phyloP scores from a whole-genome alignment of 78 protist species.

The Parvularia atlantis region DNA sequence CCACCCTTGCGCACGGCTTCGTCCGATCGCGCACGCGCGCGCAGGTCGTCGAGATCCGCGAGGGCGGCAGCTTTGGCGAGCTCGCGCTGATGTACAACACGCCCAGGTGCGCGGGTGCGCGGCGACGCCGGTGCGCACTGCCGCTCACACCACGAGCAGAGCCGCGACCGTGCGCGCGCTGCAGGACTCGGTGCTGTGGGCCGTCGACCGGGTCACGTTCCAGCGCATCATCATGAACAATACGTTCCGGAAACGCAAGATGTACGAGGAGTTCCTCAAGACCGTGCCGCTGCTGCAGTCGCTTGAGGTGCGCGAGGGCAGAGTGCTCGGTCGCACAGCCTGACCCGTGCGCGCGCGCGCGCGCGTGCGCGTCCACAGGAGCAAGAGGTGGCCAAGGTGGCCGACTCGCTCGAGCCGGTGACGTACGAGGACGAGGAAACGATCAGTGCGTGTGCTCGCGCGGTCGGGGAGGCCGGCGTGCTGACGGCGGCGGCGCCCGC shows the following conservation, averaged over 20 bases:
- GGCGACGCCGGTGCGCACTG: not conserved
- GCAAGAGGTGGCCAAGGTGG: conserved; percentile 20
- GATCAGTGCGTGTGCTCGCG: conserved; percentile 16
- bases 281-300: conserved; percentile 43
- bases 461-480: no score
- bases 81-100: conserved; percentile 69
- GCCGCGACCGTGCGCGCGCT: conserved; percentile 4
- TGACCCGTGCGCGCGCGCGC: no score
- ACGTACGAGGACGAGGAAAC: conserved; percentile 38
- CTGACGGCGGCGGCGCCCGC: not conserved
- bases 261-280: conserved; percentile 70
- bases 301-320: not conserved
- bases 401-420: conserved; percentile 60
- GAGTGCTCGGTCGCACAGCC: no score
- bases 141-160: conserved; percentile 67
- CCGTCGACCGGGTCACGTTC: conserved; percentile 64
- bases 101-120: conserved; percentile 61
- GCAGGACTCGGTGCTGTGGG: conserved; percentile 38
- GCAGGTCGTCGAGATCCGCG: conserved; percentile 3
- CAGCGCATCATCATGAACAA: conserved; percentile 61
- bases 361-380: no score
- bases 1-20: not conserved
- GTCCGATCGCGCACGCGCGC: not conserved
- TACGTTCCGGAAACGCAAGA: conserved; percentile 57
- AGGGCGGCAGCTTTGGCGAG: conserved; percentile 71